Base-by-base conservation (phyloP, 441 rosid genomes). In the Pelargonium myrrhifolium region DNA sequence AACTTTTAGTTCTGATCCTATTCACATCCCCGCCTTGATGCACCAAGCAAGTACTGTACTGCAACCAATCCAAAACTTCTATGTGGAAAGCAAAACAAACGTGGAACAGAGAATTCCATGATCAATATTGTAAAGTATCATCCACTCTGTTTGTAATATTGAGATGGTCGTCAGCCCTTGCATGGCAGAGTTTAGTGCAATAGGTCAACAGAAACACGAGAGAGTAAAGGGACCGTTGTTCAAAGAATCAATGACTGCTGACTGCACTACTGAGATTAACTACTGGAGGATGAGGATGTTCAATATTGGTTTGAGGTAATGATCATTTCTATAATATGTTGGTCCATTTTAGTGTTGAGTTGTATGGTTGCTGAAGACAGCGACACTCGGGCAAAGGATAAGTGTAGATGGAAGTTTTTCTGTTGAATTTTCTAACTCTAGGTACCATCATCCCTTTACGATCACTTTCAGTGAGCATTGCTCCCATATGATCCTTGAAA, bases 351-450 rank as follows among this genome's bases (percentile, higher is more conserved):
- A 67, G 75, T 4, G 74, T 76, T 37, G 86, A 76, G 83, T 89
- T 84, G 40, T 78, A 68, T 11, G 84, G 72, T 24, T 75, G 70
- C 71, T 79, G 90, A 45, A 93, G 89, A 72, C 98, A 93, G 10
- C 83, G 80, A 17, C 97, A 90, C 76, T 90, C 98, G 0, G 97
- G 97, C 76, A 93, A 87, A 55, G 98, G 98, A 68, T 82, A 90
- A 0, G 85, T 79, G 78, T 90, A 93, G 72, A 93, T 78, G 12
- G 98, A 87, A 71, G 90, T 90, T 77, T 90, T 90, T 43, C 98
- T 78, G 83, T 90, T 89, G 76, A 93, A 79, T 77, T 89, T 90
- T 66, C 80, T 82, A 1, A 89, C 79, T 75, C 90, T 82, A 3
- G 96, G 98, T 64, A 93, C 89, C 77, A 85, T 82, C 72, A 85